Conservation (phyloP, 164 flowering plant species). For the Echeveria elegans region DNA sequence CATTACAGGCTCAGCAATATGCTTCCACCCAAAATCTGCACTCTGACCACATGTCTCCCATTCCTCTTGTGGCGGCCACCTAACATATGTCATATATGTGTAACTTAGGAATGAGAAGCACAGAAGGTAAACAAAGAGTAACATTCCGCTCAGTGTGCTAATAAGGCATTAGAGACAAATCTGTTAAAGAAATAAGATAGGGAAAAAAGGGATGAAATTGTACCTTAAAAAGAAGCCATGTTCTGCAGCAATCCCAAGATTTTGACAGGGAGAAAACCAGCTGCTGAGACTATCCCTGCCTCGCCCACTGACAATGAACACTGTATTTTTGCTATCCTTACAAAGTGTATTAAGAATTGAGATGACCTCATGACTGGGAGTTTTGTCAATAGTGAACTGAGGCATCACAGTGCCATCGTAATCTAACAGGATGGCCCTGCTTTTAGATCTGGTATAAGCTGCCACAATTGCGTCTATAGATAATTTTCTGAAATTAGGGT, state of each 20-base stretch:
- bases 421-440: conserved; percentile 39
- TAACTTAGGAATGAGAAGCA: not conserved
- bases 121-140: not conserved
- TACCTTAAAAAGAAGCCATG: conserved; percentile 45
- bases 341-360: conserved; percentile 33
- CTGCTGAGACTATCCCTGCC: conserved; percentile 27
- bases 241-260: conserved; percentile 42
- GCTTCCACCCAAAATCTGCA: conserved; percentile 44
- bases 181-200: not conserved
- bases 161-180: not conserved
- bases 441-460: conserved; percentile 22
- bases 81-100: conserved; percentile 13
- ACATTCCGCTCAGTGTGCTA: not conserved
- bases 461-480: conserved; percentile 30
- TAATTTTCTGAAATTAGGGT: conserved; percentile 41
- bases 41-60: conserved; percentile 39
- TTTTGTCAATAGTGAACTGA: conserved; percentile 25
- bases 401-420: conserved; percentile 48
- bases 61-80: conserved; percentile 34
- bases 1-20: conserved; percentile 42
- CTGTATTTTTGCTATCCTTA: conserved; percentile 26
- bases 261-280: conserved; percentile 31
- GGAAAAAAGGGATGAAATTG: conserved; percentile 1
- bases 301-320: conserved; percentile 43
- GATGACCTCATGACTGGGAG: conserved; percentile 26